These are phyloP conservation scores for Microbotryomycetes sp. DNA, from an alignment of 1,284 basidiomycete species.

Conservation along the genomic window DNA sequence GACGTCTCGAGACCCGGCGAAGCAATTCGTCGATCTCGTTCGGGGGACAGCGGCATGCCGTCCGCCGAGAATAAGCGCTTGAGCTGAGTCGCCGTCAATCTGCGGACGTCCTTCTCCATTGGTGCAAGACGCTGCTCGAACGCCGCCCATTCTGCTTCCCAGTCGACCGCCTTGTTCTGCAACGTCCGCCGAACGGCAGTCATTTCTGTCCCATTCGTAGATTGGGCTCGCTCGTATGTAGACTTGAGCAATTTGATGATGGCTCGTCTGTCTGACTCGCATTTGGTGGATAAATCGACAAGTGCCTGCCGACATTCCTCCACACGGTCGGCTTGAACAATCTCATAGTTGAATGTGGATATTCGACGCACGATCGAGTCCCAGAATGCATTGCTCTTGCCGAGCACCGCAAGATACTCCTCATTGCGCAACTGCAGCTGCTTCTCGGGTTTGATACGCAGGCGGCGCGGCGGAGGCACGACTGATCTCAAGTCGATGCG, in stretches of 20 bases:
- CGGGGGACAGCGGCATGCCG: slow-evolving; percentile 37
- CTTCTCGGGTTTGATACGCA: slow-evolving; percentile 74
- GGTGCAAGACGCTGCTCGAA: slow-evolving; percentile 45
- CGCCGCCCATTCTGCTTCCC: slow-evolving; percentile 74
- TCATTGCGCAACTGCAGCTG: slow-evolving; percentile 81
- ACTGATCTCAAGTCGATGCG: slow-evolving; percentile 76
- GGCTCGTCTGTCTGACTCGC: slow-evolving; percentile 46
- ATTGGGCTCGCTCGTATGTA: slow-evolving; percentile 68
- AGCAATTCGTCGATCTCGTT: slow-evolving; percentile 21
- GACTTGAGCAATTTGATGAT: slow-evolving; percentile 67
- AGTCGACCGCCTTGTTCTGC: slow-evolving; percentile 92
- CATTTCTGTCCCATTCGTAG: slow-evolving; percentile 52
- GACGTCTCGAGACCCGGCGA: slow-evolving; percentile 33
- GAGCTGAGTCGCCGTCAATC: slow-evolving; percentile 41
- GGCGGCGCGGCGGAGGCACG: slow-evolving; percentile 77
- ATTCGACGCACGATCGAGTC: slow-evolving; percentile 49
- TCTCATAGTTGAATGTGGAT: slow-evolving; percentile 46
- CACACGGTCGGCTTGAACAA: slow-evolving; percentile 24
- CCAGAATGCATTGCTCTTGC: slow-evolving; percentile 58
- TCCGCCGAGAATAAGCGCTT: slow-evolving; percentile 49
- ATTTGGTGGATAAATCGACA: slow-evolving; percentile 12
- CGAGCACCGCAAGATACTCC: slow-evolving; percentile 71
- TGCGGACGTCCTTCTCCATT: slow-evolving; percentile 40
- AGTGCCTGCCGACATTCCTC: slow-evolving; percentile 29
- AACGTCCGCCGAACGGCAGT: slow-evolving; percentile 63